These are phyloP conservation scores for Alternaria conjuncta DNA, from an alignment of 2,329 filamentous ascomycete species.

Conservation along the genomic window DNA sequence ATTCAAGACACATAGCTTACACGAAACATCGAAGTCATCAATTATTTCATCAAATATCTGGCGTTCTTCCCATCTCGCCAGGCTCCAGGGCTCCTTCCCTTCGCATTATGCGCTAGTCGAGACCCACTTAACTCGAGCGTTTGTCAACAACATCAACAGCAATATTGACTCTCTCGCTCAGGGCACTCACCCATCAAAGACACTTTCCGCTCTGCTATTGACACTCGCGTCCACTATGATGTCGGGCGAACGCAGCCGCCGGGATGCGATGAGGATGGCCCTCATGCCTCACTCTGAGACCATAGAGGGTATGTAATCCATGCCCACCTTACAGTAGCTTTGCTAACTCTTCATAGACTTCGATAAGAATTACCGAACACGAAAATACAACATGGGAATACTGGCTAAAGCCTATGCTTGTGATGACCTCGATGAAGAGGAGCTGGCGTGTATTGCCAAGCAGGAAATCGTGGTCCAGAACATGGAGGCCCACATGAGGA, in stretches of 20 bases:
- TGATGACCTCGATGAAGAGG: background rate
- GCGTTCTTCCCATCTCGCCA: background rate
- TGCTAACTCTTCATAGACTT: background rate
- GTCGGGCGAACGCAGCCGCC: background rate
- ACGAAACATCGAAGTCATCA: background rate
- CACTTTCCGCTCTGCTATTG: background rate
- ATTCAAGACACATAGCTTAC: background rate
- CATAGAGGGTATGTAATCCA: background rate
- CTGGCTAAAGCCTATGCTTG: background rate
- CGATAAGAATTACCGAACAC: background rate
- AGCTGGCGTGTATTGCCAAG: background rate
- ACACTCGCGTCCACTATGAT: background rate
- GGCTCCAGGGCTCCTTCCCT: background rate
- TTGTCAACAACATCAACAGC: background rate
- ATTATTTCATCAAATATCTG: background rate
- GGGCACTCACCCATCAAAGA: background rate
- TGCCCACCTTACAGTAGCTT: background rate
- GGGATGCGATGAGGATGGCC: background rate
- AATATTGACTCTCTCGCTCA: background rate
- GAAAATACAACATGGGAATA: background rate
- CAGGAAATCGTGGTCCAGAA: background rate
- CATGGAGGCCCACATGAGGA: background rate
- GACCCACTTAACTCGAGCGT: background rate
- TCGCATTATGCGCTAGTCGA: background rate
- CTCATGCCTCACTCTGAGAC: background rate